Percentiles rank a stretch among this genome's conserved stretches.
These are phyloP conservation scores for Fusarium scirpi DNA, from an alignment of 2,329 filamentous ascomycete genomes.

Conservation along the genomic window DNA sequence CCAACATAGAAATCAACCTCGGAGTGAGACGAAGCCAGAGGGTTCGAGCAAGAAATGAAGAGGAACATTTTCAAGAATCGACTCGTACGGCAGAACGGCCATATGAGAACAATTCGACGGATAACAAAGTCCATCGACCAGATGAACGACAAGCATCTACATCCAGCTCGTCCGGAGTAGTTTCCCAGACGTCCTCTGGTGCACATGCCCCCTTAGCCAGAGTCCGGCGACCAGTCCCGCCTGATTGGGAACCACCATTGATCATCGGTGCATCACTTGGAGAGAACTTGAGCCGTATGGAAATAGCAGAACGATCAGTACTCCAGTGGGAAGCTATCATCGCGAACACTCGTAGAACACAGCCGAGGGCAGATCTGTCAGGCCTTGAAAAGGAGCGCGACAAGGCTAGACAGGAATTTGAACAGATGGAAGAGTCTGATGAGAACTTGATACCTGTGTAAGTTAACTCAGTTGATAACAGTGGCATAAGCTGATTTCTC, in stretches of 20 bases:
- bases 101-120: background rate
- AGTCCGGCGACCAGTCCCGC: constrained; percentile 18
- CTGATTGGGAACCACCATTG: constrained; percentile 42
- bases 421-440: constrained; percentile 40
- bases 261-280: constrained; percentile 41
- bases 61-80: background rate
- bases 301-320: constrained; percentile 40
- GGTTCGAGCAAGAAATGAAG: background rate
- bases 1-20: constrained; percentile 40
- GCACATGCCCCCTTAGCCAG: background rate
- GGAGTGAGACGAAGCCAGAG: constrained; percentile 16
- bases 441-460: constrained; percentile 42
- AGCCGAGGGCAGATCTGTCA: constrained; percentile 41
- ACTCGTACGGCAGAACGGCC: background rate
- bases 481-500: constrained; percentile 6
- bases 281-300: constrained; percentile 40
- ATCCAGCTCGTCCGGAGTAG: background rate
- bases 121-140: background rate
- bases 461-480: background rate
- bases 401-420: constrained; percentile 13
- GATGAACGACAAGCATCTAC: background rate
- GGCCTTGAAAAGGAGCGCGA: constrained; percentile 35
- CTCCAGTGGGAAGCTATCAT: constrained; percentile 46
- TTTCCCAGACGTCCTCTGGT: background rate
- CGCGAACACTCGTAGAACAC: constrained; percentile 30